Evolutionary conservation across 768 basidiomycete species (phyloP).

Genomic region (Trametes meyenii): DNA sequence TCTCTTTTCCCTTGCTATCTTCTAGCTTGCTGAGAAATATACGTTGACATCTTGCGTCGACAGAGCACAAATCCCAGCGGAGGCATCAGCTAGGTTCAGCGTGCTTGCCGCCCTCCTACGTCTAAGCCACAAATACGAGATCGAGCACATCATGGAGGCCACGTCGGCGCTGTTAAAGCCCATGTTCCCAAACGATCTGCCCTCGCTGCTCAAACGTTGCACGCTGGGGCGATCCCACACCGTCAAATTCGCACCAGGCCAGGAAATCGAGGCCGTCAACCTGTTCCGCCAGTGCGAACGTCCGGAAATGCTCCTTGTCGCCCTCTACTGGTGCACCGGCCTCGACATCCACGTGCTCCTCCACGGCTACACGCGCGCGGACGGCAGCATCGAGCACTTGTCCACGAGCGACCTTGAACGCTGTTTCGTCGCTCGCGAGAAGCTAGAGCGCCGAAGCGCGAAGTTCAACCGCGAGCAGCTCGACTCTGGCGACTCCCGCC

Average conservation of each 20-base stretch:
- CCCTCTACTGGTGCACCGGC: background rate
- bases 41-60: too few relatives aligned
- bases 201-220: background rate
- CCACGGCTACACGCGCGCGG: background rate
- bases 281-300: background rate
- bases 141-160: background rate
- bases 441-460: background rate
- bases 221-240: background rate
- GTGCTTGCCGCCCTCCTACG: constrained; percentile 1
- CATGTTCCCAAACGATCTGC: background rate
- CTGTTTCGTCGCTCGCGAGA: background rate
- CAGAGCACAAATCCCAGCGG: too few relatives aligned
- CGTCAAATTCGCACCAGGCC: background rate
- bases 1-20: background rate
- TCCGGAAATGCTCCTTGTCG: background rate
- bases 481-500: background rate
- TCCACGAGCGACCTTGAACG: background rate
- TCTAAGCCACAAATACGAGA: constrained; percentile 8
- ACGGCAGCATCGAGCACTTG: background rate
- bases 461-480: background rate
- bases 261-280: background rate
- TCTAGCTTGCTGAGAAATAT: too few relatives aligned
- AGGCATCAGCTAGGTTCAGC: background rate
- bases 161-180: background rate
- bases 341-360: background rate